These are phyloP conservation scores for Fusarium graminum DNA, from an alignment of 2,329 filamentous ascomycete species.

Conservation along the genomic window DNA sequence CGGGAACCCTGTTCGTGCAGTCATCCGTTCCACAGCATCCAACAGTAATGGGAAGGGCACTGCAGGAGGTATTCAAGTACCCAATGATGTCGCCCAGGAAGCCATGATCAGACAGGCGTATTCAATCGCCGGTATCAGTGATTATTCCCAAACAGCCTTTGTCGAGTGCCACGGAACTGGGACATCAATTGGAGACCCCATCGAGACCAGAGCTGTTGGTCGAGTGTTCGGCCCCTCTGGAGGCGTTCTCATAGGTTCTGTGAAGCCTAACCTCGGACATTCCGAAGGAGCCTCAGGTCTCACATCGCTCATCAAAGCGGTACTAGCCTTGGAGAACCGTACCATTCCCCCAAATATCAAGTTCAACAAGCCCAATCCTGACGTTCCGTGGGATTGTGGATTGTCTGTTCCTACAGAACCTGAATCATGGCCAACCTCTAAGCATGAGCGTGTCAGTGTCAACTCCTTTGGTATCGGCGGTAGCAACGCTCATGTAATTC, in stretches of 20 bases:
- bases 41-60: constrained; percentile 29
- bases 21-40: not conserved
- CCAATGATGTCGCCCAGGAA: constrained; percentile 2
- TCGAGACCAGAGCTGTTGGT: constrained; percentile 7
- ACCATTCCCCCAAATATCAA: constrained; percentile 54
- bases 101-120: constrained; percentile 8
- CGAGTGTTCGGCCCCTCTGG: constrained; percentile 8
- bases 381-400: constrained; percentile 42
- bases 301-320: not conserved
- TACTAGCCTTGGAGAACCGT: constrained; percentile 51
- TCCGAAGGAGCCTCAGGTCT: constrained; percentile 12
- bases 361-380: constrained; percentile 47
- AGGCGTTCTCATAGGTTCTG: constrained; percentile 5
- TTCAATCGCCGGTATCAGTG: not conserved
- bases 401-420: constrained; percentile 47
- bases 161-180: constrained; percentile 11
- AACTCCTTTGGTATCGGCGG: constrained; percentile 59
- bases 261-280: constrained; percentile 3
- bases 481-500: constrained; percentile 53
- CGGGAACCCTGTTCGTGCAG: constrained; percentile 5
- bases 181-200: constrained; percentile 8
- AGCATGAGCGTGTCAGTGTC: constrained; percentile 49
- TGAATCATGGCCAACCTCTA: constrained; percentile 46
- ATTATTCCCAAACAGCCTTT: constrained; percentile 8
- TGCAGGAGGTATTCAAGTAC: constrained; percentile 14